These are phyloP conservation scores for Elsinoe ampelina DNA, from an alignment of 2,329 filamentous ascomycete genomes.

Conservation along the genomic window DNA sequence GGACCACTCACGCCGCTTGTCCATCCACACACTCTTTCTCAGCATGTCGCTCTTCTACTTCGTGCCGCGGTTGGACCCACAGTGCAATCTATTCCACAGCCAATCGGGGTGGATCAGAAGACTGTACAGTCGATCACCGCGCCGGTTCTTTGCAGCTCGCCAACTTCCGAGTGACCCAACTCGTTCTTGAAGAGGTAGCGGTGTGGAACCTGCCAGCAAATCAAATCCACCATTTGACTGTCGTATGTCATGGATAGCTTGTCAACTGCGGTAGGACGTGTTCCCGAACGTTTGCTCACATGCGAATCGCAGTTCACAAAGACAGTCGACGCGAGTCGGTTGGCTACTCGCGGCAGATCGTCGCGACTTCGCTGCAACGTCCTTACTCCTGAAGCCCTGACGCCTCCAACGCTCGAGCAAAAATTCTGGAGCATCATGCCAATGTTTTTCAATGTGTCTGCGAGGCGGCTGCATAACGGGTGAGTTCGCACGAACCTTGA, in stretches of 20 bases:
- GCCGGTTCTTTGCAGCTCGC: conserved; percentile 12
- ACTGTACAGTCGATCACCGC: conserved; percentile 5
- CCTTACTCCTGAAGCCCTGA: conserved; percentile 4
- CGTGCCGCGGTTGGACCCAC: conserved; percentile 1
- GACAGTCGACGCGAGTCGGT: not conserved
- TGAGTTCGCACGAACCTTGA: conserved; percentile 15
- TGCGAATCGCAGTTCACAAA: not conserved
- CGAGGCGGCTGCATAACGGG: conserved; percentile 7
- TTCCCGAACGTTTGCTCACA: conserved; percentile 1
- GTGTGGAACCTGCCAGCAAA: conserved; percentile 9
- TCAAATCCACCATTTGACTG: not conserved
- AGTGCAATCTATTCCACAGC: conserved; percentile 1
- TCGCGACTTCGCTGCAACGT: not conserved
- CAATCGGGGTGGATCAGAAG: not conserved
- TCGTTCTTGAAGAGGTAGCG: conserved; percentile 5
- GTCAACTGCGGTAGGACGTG: not conserved
- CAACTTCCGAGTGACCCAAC: conserved; percentile 11
- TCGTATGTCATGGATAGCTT: not conserved
- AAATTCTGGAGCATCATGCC: conserved; percentile 1
- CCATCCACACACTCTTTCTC: not conserved
- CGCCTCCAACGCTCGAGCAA: conserved; percentile 6
- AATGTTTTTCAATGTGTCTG: not conserved
- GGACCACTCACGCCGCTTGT: not conserved
- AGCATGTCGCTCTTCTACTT: conserved; percentile 2
- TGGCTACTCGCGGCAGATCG: not conserved